Conservation (phyloP, 2,329 filamentous ascomycete genomes). For the Malbranchea zuffiana region DNA sequence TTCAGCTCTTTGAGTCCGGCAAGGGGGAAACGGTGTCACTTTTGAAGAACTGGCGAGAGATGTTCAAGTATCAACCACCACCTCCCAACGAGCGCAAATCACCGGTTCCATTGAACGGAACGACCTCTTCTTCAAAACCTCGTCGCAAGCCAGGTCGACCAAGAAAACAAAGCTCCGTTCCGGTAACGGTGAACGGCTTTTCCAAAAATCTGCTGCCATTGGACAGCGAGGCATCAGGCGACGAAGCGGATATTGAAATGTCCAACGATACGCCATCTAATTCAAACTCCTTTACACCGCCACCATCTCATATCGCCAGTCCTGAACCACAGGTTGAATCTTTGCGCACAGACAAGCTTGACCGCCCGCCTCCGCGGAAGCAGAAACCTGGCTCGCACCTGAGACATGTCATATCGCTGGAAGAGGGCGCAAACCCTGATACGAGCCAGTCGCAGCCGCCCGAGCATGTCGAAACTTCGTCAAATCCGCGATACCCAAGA, state of each 20-base stretch:
- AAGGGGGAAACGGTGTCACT: constrained; percentile 34
- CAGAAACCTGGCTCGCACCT: constrained; percentile 5
- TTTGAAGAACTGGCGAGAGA: constrained; percentile 37
- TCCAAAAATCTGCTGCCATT: too few relatives aligned
- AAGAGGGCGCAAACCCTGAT: background rate
- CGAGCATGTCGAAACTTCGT: too few relatives aligned
- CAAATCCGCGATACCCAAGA: too few relatives aligned
- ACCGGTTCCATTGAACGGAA: background rate
- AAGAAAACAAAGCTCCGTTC: background rate
- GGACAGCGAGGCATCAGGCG: background rate
- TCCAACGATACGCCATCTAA: background rate
- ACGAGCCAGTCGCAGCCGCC: too few relatives aligned
- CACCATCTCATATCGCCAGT: constrained; percentile 5
- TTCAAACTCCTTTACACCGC: background rate
- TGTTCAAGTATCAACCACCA: constrained; percentile 30
- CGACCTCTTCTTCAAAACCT: background rate
- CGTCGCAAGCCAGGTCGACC: background rate
- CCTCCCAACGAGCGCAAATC: too few relatives aligned
- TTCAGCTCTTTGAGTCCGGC: constrained; percentile 29
- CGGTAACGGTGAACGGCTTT: background rate
- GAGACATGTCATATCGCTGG: constrained; percentile 3
- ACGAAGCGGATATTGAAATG: background rate
- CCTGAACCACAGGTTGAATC: background rate
- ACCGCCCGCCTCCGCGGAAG: background rate
- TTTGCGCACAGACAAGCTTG: background rate